phyloP scores from a whole-genome alignment of 176 grass and related monocot species.

The Cocos nucifera region DNA sequence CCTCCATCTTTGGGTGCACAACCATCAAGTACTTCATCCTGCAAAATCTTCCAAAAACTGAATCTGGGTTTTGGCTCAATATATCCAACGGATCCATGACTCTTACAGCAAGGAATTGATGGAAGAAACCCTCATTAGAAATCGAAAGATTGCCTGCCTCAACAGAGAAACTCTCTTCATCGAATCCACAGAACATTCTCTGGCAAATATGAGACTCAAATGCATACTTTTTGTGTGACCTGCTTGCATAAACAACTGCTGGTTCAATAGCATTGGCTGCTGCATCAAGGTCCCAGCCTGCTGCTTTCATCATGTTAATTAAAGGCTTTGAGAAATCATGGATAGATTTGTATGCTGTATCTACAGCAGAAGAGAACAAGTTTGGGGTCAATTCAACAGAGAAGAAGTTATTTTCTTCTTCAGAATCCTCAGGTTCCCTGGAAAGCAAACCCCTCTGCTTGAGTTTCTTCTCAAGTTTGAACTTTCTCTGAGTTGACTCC shows the following conservation, averaged over 20 bases:
- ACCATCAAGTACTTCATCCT: constrained; percentile 65
- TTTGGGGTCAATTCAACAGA: constrained; percentile 87
- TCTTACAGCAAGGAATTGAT: constrained; percentile 72
- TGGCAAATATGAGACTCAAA: constrained; percentile 11
- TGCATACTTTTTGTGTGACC: constrained; percentile 10
- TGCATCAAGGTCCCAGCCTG: constrained; percentile 90
- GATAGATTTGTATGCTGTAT: constrained; percentile 74
- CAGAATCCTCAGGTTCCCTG: neutral
- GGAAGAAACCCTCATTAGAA: constrained; percentile 73
- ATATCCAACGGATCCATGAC: constrained; percentile 95
- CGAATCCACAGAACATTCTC: constrained; percentile 10
- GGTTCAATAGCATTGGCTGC: constrained; percentile 57
- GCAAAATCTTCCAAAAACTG: constrained; percentile 85
- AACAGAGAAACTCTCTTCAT: constrained; percentile 2
- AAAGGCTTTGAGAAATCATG: constrained; percentile 92
- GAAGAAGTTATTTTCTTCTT: constrained; percentile 46
- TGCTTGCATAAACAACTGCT: neutral
- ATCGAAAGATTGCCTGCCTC: constrained; percentile 30
- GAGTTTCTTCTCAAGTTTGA: neutral
- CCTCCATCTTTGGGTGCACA: constrained; percentile 93
- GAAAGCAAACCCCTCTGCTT: neutral
- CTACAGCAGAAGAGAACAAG: constrained; percentile 78
- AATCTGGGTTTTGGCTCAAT: constrained; percentile 82
- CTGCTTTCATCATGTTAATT: constrained; percentile 99
- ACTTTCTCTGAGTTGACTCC: constrained; percentile 36